phyloP scores from a whole-genome alignment of 2,329 filamentous ascomycete genomes.

The Leptographium galeiforme region DNA sequence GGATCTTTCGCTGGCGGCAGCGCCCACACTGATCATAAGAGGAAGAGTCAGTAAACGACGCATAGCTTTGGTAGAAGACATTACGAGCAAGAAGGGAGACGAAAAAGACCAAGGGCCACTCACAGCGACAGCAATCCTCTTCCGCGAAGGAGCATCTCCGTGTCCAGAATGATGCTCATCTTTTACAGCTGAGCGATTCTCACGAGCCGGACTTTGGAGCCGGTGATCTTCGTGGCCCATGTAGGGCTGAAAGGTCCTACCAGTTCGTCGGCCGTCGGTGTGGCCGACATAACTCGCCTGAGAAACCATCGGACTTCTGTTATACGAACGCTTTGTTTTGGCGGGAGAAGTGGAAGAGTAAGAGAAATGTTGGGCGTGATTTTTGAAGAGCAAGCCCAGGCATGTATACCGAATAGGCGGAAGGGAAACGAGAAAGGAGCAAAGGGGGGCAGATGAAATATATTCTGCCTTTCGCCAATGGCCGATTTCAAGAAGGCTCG shows the following conservation, averaged over 20 bases:
- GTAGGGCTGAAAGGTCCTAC: slow-evolving; percentile 26
- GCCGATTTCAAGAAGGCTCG: too few species aligned
- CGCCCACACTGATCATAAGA: slow-evolving; percentile 55
- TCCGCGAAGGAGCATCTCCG: slow-evolving; percentile 33
- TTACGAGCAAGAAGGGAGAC: not conserved
- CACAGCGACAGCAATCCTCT: slow-evolving; percentile 47
- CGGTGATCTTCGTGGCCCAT: slow-evolving; percentile 22
- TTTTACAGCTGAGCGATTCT: slow-evolving; percentile 24
- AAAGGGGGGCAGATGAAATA: too few species aligned
- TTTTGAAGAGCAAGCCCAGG: too few species aligned
- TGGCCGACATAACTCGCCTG: slow-evolving; percentile 22
- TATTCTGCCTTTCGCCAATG: too few species aligned
- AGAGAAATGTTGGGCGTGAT: too few species aligned
- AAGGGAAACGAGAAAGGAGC: too few species aligned
- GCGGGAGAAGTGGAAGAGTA: too few species aligned
- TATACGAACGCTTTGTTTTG: too few species aligned
- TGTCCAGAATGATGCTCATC: slow-evolving; percentile 26
- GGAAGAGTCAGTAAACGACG: not conserved
- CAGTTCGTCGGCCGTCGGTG: slow-evolving; percentile 27
- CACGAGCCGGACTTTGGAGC: slow-evolving; percentile 22
- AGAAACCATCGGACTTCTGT: slow-evolving; percentile 24
- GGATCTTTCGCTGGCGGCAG: slow-evolving; percentile 88
- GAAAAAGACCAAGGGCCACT: not conserved
- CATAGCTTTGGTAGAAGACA: not conserved
- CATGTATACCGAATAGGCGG: too few species aligned